Evolutionary conservation across 345 rosid genomes (phyloP).

Genomic region (Hibiscus syriacus): DNA sequence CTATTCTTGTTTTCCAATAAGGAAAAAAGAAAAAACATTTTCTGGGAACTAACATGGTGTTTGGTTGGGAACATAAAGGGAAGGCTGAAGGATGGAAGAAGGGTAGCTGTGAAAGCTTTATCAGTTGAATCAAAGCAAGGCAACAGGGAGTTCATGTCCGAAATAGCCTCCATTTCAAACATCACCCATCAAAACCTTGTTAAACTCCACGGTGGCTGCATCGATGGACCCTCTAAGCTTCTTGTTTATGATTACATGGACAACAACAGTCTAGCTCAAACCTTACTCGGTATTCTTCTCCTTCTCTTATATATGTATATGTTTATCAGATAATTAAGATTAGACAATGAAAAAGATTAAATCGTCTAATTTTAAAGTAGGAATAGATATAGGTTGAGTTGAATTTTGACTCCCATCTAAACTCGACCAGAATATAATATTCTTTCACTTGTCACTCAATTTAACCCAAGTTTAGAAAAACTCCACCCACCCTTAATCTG

Average conservation of each 20-base stretch:
- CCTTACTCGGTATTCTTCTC: conserved; percentile 19
- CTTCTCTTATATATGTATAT: not conserved
- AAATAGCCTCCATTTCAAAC: conserved; percentile 26
- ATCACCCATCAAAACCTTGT: conserved; percentile 27
- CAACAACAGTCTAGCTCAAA: conserved; percentile 11
- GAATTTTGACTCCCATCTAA: no score
- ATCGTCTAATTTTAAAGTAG: no score
- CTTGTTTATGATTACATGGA: not conserved
- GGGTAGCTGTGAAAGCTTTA: conserved; percentile 30
- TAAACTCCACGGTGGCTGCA: conserved; percentile 31
- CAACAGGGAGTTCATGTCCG: conserved; percentile 32
- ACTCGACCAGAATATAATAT: no score
- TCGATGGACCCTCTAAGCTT: conserved; percentile 22
- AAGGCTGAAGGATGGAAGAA: conserved; percentile 26
- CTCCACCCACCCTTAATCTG: no score
- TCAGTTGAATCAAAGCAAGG: conserved; percentile 37
- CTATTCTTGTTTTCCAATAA: no score
- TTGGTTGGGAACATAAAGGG: conserved; percentile 22
- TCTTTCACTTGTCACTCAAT: no score
- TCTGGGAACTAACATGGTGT: not conserved
- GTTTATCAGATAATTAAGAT: not conserved
- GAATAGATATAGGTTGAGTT: no score
- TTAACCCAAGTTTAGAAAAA: no score
- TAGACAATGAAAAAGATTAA: no score
- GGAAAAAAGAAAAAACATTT: no score